These are phyloP conservation scores for Asterionellopsis glacialis DNA, from an alignment of 108 stramenopile genomes.

Conservation along the genomic window DNA sequence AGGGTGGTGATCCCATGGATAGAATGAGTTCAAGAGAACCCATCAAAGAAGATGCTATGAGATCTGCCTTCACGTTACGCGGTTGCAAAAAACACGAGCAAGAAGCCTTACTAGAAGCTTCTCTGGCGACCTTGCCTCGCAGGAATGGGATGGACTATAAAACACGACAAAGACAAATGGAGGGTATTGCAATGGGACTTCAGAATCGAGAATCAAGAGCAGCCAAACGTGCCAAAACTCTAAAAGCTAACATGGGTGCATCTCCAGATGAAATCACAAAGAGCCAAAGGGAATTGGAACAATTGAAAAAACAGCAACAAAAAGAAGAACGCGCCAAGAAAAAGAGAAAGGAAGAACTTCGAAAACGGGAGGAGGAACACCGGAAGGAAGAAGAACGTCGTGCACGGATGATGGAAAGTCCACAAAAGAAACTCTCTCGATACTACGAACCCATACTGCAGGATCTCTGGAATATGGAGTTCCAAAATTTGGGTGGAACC, in stretches of 20 bases:
- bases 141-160: too few species aligned
- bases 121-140: slow-evolving; percentile 54
- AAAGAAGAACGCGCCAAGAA: slow-evolving; percentile 16
- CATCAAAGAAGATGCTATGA: slow-evolving; percentile 52
- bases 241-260: too few species aligned
- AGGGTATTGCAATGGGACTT: slow-evolving; percentile 38
- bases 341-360: slow-evolving; percentile 26
- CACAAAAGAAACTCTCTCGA: slow-evolving; percentile 53
- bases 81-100: slow-evolving; percentile 83
- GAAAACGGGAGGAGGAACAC: slow-evolving; percentile 28
- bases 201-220: slow-evolving; percentile 26
- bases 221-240: slow-evolving; percentile 1
- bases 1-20: slow-evolving; percentile 34
- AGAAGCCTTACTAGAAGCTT: slow-evolving; percentile 62
- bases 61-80: slow-evolving; percentile 74
- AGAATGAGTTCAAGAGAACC: slow-evolving; percentile 42
- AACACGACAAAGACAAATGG: slow-evolving; percentile 17
- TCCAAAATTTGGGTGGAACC: slow-evolving; percentile 47
- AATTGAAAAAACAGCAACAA: slow-evolving; percentile 1
- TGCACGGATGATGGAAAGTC: slow-evolving; percentile 40
- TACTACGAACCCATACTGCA: slow-evolving; percentile 66
- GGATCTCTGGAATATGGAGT: slow-evolving; percentile 75
- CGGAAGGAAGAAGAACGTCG: slow-evolving; percentile 34
- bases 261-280: neutral
- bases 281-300: neutral